phyloP scores from a whole-genome alignment of 148 eudicot species.

The Agrostemma githago region DNA sequence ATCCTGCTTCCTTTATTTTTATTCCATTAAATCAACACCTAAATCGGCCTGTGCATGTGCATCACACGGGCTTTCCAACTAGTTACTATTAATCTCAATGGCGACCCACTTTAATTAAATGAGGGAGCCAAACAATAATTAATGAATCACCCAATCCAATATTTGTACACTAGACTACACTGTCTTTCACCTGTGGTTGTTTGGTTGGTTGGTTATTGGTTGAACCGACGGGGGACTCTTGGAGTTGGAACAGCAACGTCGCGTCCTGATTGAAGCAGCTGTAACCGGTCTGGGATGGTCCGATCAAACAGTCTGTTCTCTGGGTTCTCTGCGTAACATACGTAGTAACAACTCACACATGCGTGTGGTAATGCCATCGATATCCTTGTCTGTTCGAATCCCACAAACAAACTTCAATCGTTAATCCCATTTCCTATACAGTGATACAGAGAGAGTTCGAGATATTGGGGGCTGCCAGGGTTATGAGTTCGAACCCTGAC shows the following conservation, averaged over 20 bases:
- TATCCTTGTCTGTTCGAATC: constrained; percentile 67
- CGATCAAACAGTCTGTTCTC: constrained; percentile 61
- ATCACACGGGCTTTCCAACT: too few relatives aligned
- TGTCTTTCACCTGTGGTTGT: neutral
- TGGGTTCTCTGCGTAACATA: constrained; percentile 91
- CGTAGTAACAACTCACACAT: constrained; percentile 91
- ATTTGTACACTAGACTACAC: constrained; percentile 8
- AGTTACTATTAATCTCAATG: neutral
- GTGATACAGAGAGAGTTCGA: too few relatives aligned
- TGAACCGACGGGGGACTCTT: constrained; percentile 63
- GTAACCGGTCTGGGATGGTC: constrained; percentile 52
- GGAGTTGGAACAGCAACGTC: constrained; percentile 65
- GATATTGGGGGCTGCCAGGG: too few relatives aligned
- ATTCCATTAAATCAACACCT: neutral
- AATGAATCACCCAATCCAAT: neutral
- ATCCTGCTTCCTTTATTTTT: neutral
- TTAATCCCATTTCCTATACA: neutral
- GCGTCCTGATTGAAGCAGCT: constrained; percentile 46
- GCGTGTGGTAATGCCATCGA: constrained; percentile 97
- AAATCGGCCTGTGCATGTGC: neutral
- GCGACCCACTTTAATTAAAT: neutral
- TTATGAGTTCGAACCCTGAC: too few relatives aligned
- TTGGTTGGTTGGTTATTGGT: constrained; percentile 30
- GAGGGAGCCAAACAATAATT: neutral
- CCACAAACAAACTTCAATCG: neutral